Evolutionary conservation across 257 asterid species (phyloP), one percentile per base, ranked within the genome.

Genomic region (Paulownia fortunei): DNA sequence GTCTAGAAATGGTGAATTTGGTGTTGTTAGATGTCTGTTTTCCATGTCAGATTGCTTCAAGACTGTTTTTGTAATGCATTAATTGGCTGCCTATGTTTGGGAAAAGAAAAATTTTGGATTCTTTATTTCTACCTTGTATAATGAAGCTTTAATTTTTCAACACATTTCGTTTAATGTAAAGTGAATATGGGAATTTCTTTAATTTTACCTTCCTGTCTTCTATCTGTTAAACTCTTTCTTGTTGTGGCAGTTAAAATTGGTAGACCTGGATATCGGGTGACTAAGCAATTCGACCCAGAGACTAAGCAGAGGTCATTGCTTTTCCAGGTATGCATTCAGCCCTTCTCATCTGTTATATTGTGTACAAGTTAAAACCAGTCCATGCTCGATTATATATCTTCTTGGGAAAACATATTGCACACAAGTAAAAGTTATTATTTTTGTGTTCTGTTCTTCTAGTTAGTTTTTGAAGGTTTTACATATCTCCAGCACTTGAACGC

Each of bases 181-280:
- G n/a, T n/a, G n/a, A n/a, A n/a, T n/a, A n/a, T n/a, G n/a, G n/a
- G n/a, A 39, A 10, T 10, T 46, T 55, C 23, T 69, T 66, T 78
- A 16, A 55, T 24, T 39, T 66, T 60, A 2, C 63, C 58, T 74
- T 51, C 54, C 26, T 70, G 65, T 42, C n/a, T 60, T 61, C 42
- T 32, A 7, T 37, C 3, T 39, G 8, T 19, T 63, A 9, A 77
- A 8, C 11, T 26, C 8, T 16, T 47, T 72, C 54, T 56, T 76
- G 4, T 76, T 66, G 47, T 60, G 82, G 83, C 92, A 92, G 99
- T 96, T 85, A 96, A 93, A 85, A 96, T 96, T 85, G 99, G 98
- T 59, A 78, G 99, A 71, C 99, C 98, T 79, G 99, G 98, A 61
- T 96, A 96, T 77, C 92, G 99, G 16, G 99, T 96, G 82, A 93